Evolutionary conservation across 495 filamentous ascomycete species (phyloP), one percentile per base, ranked within the genome.

Genomic region (Choiromyces venosus): DNA sequence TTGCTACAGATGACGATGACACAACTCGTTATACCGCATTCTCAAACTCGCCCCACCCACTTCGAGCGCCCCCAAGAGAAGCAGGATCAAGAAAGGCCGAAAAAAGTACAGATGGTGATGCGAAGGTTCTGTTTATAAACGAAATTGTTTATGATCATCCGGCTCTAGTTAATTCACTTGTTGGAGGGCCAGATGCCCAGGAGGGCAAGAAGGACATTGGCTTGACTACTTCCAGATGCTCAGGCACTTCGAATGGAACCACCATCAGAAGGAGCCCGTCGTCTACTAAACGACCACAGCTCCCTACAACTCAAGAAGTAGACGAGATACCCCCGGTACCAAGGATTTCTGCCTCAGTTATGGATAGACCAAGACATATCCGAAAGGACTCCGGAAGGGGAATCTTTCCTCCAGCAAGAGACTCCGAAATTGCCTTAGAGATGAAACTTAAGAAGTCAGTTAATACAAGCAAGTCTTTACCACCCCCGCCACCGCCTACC

Each of bases 71-170:
- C 8, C 77, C 76, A 36, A 69, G 74, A 29, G 61, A 69, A 39
- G 64, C 37, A 18, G 52, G 52, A 61, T 33, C 25, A 4, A 14
- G 25, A n/a, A 12, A 29, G 52, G 25, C 10, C 10, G 12, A 6
- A 25, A 3, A 18, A 16, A 29, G 25, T 61, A 40, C 56, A 12
- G 71, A 68, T 1, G 77, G 71, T 29, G 78, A 72, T 21, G 56
- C 78, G 25, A 80, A 76, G 52, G 74, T 80, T 46, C 76, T 80
- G 69, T 77, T 80, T 68, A 6, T 80, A 19, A 77, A 74, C 39
- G 67, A 78, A 56, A 77, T 77, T 29, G 74, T 77, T 12, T 77
- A 77, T 46, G 70, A 77, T 44, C 40, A 77, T 25, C 75, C 75
- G 19, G 75, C 74, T 29, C 66, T 77, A 39, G 75, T 77, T 21